phyloP scores from a whole-genome alignment of 1,284 basidiomycete species.

The Golubevia sp. region DNA sequence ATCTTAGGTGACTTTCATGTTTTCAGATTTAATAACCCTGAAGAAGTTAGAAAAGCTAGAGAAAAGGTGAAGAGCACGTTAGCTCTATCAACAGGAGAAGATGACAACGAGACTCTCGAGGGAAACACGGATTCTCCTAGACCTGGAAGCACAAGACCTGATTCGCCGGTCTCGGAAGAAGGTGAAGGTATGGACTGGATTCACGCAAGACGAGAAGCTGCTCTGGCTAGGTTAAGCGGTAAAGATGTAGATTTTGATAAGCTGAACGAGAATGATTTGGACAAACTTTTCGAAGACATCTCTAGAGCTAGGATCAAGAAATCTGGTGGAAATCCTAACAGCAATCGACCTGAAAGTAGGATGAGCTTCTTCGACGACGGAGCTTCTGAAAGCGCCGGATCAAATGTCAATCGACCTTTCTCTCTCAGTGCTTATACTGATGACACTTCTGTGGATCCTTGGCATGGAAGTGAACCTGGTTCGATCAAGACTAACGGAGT shows the following conservation, averaged over 20 bases:
- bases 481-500: constrained; percentile 25
- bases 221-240: constrained; percentile 42
- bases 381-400: constrained; percentile 36
- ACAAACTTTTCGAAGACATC: constrained; percentile 54
- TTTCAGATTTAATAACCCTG: constrained; percentile 80
- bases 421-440: constrained; percentile 47
- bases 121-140: constrained; percentile 11
- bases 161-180: constrained; percentile 44
- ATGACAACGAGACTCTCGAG: constrained; percentile 26
- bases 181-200: constrained; percentile 43
- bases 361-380: constrained; percentile 47
- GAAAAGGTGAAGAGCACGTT: constrained; percentile 40
- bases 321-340: constrained; percentile 49
- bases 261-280: constrained; percentile 48
- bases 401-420: constrained; percentile 30
- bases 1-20: constrained; percentile 97
- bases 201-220: constrained; percentile 45
- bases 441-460: constrained; percentile 49
- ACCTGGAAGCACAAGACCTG: constrained; percentile 36
- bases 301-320: constrained; percentile 37
- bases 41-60: constrained; percentile 42
- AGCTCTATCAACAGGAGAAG: constrained; percentile 35
- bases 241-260: constrained; percentile 52
- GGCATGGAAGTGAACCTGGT: constrained; percentile 28
- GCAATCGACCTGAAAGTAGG: constrained; percentile 46